A percentile compares a stretch with the other conserved stretches of the same genome.
Conservation (phyloP, 2,329 filamentous ascomycete species). For the Pezicula rhizophila region DNA sequence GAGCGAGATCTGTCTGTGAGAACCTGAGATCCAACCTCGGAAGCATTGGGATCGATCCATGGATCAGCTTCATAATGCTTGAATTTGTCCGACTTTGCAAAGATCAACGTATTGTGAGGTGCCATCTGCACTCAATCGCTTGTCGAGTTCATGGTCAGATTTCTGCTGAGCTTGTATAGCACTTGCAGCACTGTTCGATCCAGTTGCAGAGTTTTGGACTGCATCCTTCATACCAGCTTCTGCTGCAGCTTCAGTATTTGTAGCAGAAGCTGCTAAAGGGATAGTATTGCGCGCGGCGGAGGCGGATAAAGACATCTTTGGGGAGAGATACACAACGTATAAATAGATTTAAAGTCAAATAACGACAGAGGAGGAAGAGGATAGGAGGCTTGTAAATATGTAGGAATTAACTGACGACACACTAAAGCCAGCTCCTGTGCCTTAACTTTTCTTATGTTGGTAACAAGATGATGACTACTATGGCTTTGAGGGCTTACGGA, state of each 20-base stretch:
- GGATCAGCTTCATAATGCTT: slow-evolving; percentile 7
- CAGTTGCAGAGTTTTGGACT: neutral
- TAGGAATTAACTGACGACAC: too few relatives aligned
- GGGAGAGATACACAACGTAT: too few relatives aligned
- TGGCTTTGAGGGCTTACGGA: too few relatives aligned
- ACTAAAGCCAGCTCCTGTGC: too few relatives aligned
- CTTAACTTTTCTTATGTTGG: too few relatives aligned
- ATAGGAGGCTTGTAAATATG: too few relatives aligned
- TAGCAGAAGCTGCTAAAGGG: neutral
- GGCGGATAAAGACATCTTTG: neutral
- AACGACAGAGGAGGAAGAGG: too few relatives aligned
- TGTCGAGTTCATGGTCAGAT: slow-evolving; percentile 8
- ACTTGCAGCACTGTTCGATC: neutral
- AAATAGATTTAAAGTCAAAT: too few relatives aligned
- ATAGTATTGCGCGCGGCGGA: neutral
- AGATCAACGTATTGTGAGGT: slow-evolving; percentile 7
- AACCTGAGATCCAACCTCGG: neutral
- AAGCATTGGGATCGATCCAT: slow-evolving; percentile 2
- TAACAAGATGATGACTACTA: too few relatives aligned
- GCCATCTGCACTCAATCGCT: slow-evolving; percentile 7
- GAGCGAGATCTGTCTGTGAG: neutral
- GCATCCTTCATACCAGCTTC: neutral
- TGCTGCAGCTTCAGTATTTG: neutral
- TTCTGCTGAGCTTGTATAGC: neutral
- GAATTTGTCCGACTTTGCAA: neutral